Base-by-base conservation (phyloP, 352 stramenopile species). In the Phytophthora boehmeriae region DNA sequence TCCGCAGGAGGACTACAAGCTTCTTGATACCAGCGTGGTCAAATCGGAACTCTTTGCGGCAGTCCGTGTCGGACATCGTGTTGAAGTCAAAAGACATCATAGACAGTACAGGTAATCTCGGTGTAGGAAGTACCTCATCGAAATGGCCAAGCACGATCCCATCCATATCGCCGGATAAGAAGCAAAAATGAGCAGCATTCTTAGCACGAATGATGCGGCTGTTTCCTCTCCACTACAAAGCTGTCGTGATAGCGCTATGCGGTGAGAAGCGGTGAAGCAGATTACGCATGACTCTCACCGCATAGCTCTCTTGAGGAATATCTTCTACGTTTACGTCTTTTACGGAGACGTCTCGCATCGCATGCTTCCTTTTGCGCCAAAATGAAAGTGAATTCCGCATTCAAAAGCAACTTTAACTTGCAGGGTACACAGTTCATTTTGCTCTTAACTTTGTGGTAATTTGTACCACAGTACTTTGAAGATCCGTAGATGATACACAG, bases 211-310 rank as follows among this genome's bases (percentile, higher is more conserved):
- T 20, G 10, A 54, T 32, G 2, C 46, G 32, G 6, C 43, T 20
- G 19, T 54, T 54, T 4, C 46, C 46, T 13, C 46, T 20, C 46
- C 46, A 54, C 46, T 43, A 32, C 11, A 54, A 32, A 16, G 32
- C 46, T 8, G 43, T 0, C 23, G 43, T 32, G 5, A 54, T 17
- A 4, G 46, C 46, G 8, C 11, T 39, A 8, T 32, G 28, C 16
- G 46, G 32, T 5, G 46, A 22, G 43, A 54, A 44, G 11, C 23
- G 46, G 8, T 32, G 32, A 20, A 54, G 46, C 36, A 54, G 30
- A 8, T 44, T 43, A 11, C 16, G 13, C 32, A 54, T 54, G n/a
- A 54, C 14, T 0, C 46, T 16, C 1, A 14, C 46, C 16, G 30
- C 46, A 32, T 35, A 35, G 5, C 16, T 16, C 34, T 54, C 46